Base-by-base conservation (phyloP, 169 alveolate genomes). In the Miamiensis avidus region DNA sequence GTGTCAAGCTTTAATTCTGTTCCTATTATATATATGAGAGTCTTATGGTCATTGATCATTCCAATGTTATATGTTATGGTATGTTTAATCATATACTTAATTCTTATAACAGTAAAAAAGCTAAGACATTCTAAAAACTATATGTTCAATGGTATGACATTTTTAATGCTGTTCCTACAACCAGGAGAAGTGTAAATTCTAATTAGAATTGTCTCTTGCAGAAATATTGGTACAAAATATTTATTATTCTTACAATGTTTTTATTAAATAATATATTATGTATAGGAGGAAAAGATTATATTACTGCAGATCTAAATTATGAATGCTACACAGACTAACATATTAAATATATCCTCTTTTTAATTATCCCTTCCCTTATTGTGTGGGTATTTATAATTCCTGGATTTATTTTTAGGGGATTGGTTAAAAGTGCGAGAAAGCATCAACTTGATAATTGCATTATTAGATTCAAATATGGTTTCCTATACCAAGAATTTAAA, bases 1-100 rank as follows among this genome's bases (percentile, higher is more conserved):
- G 27, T 77, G 29, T 77, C 28, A 31, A 77, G 74, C 0, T 77
- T 77, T 77, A 72, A 77, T 34, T 30, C 74, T 27, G 33, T 77
- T 32, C 82, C 82, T 77, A n/a, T 77, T 29, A 33, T 77, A 77
- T 77, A 33, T 77, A 26, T 77, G 15, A n/a, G 82, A 1, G 64
- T 72, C 1, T 1, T 77, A 0, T 77, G 82, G 82, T 29, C 74
- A 16, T 27, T 31, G 0, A 30, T 77, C 28, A 77, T 77, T 29
- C 82, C 82, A 15, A 0, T 77, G 25, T 0, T 77, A 0, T 77
- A 77, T 77, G 64, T 77, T 0, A 16, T 77, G 0, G 82, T 49
- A 11, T 49, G 69, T 20, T 11, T 49, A 11, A 49, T 49, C 20
- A 49, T 49, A 11, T 49, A 49, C 20, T 4, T 4, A 11, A 49